Percentiles rank a stretch among this genome's conserved stretches.
phyloP scores from a whole-genome alignment of 2,329 filamentous ascomycete genomes.

The Cyclaneusma minus region DNA sequence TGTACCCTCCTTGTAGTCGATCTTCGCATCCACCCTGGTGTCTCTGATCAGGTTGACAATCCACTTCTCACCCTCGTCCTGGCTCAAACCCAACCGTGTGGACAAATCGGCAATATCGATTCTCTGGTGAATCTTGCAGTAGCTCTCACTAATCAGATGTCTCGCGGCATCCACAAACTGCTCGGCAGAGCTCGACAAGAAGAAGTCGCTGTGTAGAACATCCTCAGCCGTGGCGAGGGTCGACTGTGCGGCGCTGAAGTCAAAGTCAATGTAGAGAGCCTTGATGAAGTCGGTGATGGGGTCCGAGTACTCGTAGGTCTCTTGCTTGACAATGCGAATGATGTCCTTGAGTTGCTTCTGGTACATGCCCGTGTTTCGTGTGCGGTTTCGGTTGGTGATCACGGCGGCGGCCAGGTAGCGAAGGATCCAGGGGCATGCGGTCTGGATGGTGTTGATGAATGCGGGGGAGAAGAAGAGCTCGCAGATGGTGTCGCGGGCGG shows the following conservation, averaged over 20 bases:
- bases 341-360: conserved; percentile 99
- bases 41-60: conserved; percentile 98
- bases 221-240: conserved; percentile 78
- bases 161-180: conserved; percentile 85
- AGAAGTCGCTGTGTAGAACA: conserved; percentile 88
- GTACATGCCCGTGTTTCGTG: conserved; percentile 69
- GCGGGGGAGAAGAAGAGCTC: conserved; percentile 94
- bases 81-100: conserved; percentile 74
- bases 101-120: conserved; percentile 98
- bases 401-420: conserved; percentile 89
- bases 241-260: conserved; percentile 91
- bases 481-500: conserved; percentile 75
- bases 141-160: conserved; percentile 94
- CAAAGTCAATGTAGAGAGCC: conserved; percentile 87
- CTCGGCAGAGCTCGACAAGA: conserved; percentile 73
- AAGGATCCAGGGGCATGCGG: conserved; percentile 88
- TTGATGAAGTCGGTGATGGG: conserved; percentile 93
- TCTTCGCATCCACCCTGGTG: conserved; percentile 95
- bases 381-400: conserved; percentile 77
- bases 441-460: conserved; percentile 99
- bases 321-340: conserved; percentile 87
- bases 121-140: conserved; percentile 99
- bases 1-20: conserved; percentile 96
- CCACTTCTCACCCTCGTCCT: conserved; percentile 98
- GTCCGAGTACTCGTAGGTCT: conserved; percentile 94